Percentiles rank a stretch among this genome's conserved stretches.
Conservation (phyloP, 225 moss, liverwort and hornwort species). For the Bryum argenteum region DNA sequence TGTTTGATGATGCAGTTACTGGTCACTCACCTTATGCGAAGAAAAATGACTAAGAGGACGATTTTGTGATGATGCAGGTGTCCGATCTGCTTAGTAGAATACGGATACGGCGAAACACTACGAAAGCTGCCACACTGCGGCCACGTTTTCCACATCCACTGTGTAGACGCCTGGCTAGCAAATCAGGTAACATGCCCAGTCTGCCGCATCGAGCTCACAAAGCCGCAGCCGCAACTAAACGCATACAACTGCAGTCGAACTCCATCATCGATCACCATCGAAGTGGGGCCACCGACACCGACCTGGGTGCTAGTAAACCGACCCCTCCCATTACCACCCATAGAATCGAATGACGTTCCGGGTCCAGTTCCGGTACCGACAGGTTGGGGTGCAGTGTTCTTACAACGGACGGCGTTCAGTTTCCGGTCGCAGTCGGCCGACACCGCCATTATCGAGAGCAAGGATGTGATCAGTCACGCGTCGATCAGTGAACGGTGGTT, state of each 20-base stretch:
- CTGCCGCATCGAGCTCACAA: constrained; percentile 51
- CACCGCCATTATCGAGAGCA: constrained; percentile 30
- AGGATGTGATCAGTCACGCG: constrained; percentile 32
- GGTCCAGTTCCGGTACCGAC: neutral
- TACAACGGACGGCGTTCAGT: constrained; percentile 32
- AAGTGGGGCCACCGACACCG: constrained; percentile 32
- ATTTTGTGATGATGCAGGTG: constrained; percentile 39
- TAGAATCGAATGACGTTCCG: no score
- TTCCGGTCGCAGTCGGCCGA: constrained; percentile 30
- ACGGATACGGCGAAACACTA: constrained; percentile 39
- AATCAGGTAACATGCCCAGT: constrained; percentile 57
- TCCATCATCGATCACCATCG: constrained; percentile 38
- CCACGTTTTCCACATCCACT: constrained; percentile 57
- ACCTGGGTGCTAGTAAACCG: constrained; percentile 45
- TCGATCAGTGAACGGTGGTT: constrained; percentile 44
- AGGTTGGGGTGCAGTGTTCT: constrained; percentile 36
- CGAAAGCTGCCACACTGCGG: constrained; percentile 48
- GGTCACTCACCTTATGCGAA: no score
- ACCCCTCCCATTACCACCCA: constrained; percentile 44
- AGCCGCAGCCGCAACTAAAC: neutral
- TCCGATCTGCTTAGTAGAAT: constrained; percentile 56
- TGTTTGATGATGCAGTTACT: no score
- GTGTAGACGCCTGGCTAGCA: constrained; percentile 50
- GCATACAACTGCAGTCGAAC: constrained; percentile 2
- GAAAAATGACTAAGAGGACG: neutral